Evolutionary conservation across 352 stramenopile genomes (phyloP), one percentile per base, ranked within the genome.

Genomic region (Aphanomyces invadans): DNA sequence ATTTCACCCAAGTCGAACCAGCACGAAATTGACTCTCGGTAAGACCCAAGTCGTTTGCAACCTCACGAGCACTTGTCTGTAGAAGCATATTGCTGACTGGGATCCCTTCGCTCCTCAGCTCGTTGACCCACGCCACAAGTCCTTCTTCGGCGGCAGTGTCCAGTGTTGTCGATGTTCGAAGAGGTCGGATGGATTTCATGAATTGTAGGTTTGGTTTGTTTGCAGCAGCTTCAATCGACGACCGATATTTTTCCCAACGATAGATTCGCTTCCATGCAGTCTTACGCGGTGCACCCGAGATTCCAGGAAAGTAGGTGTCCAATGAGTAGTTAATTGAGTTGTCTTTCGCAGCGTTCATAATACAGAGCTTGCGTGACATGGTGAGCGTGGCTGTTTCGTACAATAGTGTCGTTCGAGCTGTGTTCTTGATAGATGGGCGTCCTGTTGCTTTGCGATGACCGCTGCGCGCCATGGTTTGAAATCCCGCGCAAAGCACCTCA

Each of bases 191-290:
- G n/a, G 46, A 54, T 21, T 54, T 54, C 46, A 23, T 54, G 46
- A 15, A 10, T 54, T 54, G 46, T 12, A 23, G 46, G 46, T 10
- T 23, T 31, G 46, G 46, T 2, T 54, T 10, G 2, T 7, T 21
- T 54, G 46, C 46, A 11, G n/a, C 46, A 23, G 46, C 46, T n/a
- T 54, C 46, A 1, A 54, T 10, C 10, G 15, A 11, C 10, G 46
- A 10, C 11, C 46, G 46, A 29, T 54, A 23, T 21, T 54, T 10
- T 21, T 54, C 46, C 46, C 46, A 54, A n/a, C 46, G 46, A n/a
- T 54, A 54, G n/a, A 54, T 54, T 11, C 46, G n/a, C 46, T 54
- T 54, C 46, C 46, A 54, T 12, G 46, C 46, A 15, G 46, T 54
- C 46, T 31, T 54, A 12, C 46, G 46, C 15, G 46, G 46, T n/a